Evolutionary conservation across 768 basidiomycete genomes (phyloP).

Genomic region (Cystoderma amianthinum): DNA sequence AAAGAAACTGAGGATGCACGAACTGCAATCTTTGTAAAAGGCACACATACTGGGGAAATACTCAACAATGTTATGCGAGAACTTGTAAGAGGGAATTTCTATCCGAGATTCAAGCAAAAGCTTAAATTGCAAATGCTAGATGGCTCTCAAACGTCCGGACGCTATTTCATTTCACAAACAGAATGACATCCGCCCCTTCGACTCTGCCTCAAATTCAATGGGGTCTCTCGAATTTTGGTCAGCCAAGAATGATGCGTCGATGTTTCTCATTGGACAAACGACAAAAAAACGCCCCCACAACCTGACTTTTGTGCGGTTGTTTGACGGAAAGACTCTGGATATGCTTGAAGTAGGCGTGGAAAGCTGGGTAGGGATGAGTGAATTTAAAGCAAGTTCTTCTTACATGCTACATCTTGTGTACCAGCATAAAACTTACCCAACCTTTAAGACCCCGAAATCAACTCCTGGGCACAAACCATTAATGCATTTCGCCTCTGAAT

Average conservation of each 20-base stretch:
- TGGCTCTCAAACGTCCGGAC: constrained; percentile 89
- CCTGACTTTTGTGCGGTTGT: constrained; percentile 81
- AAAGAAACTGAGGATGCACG: constrained; percentile 88
- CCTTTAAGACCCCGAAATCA: constrained; percentile 76
- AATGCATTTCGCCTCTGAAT: constrained; percentile 92
- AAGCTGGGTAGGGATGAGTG: constrained; percentile 67
- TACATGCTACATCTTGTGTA: too few species aligned
- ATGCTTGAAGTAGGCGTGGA: constrained; percentile 95
- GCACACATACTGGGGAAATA: constrained; percentile 78
- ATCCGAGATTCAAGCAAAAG: too few species aligned
- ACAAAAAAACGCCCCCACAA: constrained; percentile 93
- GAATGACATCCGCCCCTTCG: constrained; percentile 88
- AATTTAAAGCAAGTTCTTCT: constrained; percentile 66
- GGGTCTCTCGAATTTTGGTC: constrained; percentile 89
- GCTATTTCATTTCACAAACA: constrained; percentile 93
- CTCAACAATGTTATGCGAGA: constrained; percentile 83
- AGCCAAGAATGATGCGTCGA: constrained; percentile 86
- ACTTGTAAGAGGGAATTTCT: constrained; percentile 38
- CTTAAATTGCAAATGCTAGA: constrained; percentile 35
- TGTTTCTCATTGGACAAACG: constrained; percentile 87
- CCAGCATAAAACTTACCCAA: neutral
- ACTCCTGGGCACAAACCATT: constrained; percentile 87
- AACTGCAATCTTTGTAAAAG: constrained; percentile 85
- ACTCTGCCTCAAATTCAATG: constrained; percentile 45
- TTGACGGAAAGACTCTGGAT: constrained; percentile 79